Evolutionary conservation across 1,139 yeast genomes (phyloP).

Genomic region (Suhomyces maxii): DNA sequence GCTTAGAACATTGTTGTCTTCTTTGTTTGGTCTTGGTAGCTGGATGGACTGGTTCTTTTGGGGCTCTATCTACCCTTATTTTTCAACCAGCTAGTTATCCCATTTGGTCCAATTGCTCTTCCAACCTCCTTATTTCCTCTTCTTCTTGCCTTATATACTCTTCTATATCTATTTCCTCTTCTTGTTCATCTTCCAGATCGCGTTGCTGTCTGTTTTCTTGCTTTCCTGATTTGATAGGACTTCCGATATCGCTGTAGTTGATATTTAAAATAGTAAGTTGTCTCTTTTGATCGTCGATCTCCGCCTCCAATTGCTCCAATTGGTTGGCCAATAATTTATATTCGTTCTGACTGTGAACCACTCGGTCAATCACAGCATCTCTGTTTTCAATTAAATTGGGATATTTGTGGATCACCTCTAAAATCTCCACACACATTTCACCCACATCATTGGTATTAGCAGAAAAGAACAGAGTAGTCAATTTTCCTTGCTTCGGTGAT

Average conservation of each 20-base stretch:
- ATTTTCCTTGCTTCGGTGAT: constrained; percentile 5
- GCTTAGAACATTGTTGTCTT: too few relatives aligned
- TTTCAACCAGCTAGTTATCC: constrained; percentile 1
- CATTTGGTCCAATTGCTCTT: constrained; percentile 25
- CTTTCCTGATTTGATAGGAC: constrained; percentile 19
- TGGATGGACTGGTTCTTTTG: too few relatives aligned
- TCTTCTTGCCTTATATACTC: constrained; percentile 36
- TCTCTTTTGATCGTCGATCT: constrained; percentile 29
- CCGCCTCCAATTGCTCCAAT: constrained; percentile 27
- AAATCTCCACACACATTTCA: constrained; percentile 23
- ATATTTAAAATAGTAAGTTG: constrained; percentile 30
- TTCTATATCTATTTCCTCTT: constrained; percentile 36
- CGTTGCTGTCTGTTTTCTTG: constrained; percentile 18
- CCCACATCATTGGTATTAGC: constrained; percentile 15
- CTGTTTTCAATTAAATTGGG: constrained; percentile 32
- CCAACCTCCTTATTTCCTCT: constrained; percentile 33
- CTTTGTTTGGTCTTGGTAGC: too few relatives aligned
- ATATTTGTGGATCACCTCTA: constrained; percentile 24
- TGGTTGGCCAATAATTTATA: constrained; percentile 25
- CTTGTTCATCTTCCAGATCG: constrained; percentile 26
- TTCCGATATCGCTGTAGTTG: constrained; percentile 23
- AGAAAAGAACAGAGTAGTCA: constrained; percentile 1
- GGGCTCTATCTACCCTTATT: too few relatives aligned
- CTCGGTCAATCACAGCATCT: constrained; percentile 21
- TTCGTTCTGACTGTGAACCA: constrained; percentile 23